These are phyloP conservation scores for Aschersonia sp. DNA, from an alignment of 2,329 filamentous ascomycete species.

Conservation along the genomic window DNA sequence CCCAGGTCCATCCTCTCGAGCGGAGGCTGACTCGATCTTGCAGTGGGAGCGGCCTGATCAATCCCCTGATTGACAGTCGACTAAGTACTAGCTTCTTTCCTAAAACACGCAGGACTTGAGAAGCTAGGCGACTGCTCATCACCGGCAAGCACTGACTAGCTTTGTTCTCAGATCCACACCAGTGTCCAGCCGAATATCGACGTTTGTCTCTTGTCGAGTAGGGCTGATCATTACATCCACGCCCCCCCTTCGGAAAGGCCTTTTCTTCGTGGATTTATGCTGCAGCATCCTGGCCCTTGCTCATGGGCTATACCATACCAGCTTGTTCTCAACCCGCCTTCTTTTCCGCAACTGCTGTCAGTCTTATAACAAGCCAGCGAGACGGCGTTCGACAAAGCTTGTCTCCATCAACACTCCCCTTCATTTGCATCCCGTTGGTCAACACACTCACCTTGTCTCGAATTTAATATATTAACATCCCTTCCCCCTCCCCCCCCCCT, in stretches of 20 bases:
- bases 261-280: background rate
- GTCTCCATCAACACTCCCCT: constrained; percentile 1
- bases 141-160: background rate
- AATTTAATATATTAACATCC: background rate
- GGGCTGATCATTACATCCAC: constrained; percentile 2
- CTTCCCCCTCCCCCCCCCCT: background rate
- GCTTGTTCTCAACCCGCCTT: background rate
- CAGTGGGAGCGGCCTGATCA: background rate
- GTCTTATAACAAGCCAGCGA: background rate
- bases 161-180: background rate
- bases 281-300: background rate
- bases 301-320: background rate
- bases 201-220: background rate
- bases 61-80: background rate
- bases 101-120: background rate
- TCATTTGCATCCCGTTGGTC: background rate
- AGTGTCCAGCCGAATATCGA: background rate
- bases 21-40: background rate
- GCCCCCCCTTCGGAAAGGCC: background rate
- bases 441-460: background rate
- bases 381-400: background rate
- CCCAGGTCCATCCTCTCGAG: background rate
- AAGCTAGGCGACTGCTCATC: background rate
- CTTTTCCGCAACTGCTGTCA: background rate
- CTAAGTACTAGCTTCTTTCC: background rate